Conservation (phyloP, 1,284 basidiomycete genomes). For the Baeospora myosura region DNA sequence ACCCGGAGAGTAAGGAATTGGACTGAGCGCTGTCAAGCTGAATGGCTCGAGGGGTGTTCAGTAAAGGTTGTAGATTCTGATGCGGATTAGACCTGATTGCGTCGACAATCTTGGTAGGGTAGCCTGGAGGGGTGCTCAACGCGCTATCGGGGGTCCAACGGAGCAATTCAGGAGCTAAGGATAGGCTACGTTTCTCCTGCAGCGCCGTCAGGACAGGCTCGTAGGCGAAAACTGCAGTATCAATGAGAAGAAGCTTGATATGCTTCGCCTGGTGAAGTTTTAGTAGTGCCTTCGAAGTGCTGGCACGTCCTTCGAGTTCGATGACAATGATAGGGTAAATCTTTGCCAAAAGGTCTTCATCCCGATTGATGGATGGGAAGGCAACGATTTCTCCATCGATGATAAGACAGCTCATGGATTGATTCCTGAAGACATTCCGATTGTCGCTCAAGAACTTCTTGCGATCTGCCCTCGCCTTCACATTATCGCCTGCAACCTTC, state of each 20-base stretch:
- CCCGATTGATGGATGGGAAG: slow-evolving; percentile 46
- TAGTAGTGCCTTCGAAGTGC: slow-evolving; percentile 29
- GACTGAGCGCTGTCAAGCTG: slow-evolving; percentile 46
- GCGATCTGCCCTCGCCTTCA: slow-evolving; percentile 18
- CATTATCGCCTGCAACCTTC: neutral
- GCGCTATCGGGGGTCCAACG: slow-evolving; percentile 36
- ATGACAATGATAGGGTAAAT: slow-evolving; percentile 43
- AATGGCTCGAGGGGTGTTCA: slow-evolving; percentile 32
- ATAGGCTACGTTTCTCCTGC: slow-evolving; percentile 34
- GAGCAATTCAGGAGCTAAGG: slow-evolving; percentile 43
- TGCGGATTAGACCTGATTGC: slow-evolving; percentile 26
- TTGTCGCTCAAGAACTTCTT: slow-evolving; percentile 33
- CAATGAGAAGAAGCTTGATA: slow-evolving; percentile 47
- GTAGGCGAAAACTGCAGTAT: slow-evolving; percentile 54
- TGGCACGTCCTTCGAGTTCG: slow-evolving; percentile 38
- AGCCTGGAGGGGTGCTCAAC: slow-evolving; percentile 12
- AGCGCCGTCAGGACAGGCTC: slow-evolving; percentile 51
- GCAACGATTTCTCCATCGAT: slow-evolving; percentile 40
- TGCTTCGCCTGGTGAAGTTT: slow-evolving; percentile 28
- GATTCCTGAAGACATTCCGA: slow-evolving; percentile 39
- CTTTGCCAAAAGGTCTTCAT: slow-evolving; percentile 41
- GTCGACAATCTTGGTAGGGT: slow-evolving; percentile 22
- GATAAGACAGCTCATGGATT: slow-evolving; percentile 44
- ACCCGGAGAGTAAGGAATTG: slow-evolving; percentile 38
- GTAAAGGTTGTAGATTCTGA: slow-evolving; percentile 33